These are phyloP conservation scores for Podospora conica DNA, from an alignment of 495 filamentous ascomycete species.

Conservation along the genomic window DNA sequence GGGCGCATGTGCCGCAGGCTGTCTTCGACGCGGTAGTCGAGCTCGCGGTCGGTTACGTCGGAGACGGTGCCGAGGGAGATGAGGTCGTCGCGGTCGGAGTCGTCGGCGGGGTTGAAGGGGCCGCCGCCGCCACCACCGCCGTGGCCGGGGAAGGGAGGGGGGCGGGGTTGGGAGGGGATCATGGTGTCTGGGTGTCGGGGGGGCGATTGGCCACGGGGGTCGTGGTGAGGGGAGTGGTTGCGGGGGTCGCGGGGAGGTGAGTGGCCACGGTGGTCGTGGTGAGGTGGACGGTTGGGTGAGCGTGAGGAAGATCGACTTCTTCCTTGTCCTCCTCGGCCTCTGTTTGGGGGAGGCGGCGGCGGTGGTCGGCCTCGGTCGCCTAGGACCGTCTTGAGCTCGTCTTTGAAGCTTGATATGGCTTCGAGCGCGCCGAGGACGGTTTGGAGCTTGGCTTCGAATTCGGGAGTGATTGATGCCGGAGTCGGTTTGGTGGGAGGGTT, in stretches of 20 bases:
- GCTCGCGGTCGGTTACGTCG: slow-evolving; percentile 29
- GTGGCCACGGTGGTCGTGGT: not conserved
- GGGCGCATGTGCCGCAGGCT: not conserved
- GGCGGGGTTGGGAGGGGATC: not conserved
- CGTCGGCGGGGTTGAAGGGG: slow-evolving; percentile 1
- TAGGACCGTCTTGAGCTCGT: not conserved
- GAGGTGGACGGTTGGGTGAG: not conserved
- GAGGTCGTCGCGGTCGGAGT: slow-evolving; percentile 21
- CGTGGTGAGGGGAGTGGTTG: not conserved
- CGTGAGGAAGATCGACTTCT: not conserved
- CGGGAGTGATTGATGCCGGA: not conserved
- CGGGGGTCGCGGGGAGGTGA: not conserved
- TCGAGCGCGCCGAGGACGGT: slow-evolving; percentile 9
- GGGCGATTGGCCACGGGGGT: too few relatives aligned
- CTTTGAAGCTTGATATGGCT: not conserved
- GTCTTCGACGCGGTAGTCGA: slow-evolving; percentile 26
- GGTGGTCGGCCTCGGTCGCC: not conserved
- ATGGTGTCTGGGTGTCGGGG: not conserved
- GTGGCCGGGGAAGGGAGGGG: not conserved
- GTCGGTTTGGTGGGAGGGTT: not conserved
- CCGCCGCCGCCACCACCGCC: not conserved
- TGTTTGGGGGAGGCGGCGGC: not conserved
- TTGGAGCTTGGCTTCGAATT: slow-evolving; percentile 14
- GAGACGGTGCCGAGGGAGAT: slow-evolving; percentile 32
- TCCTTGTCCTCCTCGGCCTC: not conserved